These are phyloP conservation scores for Tubosaeta sp. DNA, from an alignment of 768 basidiomycete species.

Conservation along the genomic window DNA sequence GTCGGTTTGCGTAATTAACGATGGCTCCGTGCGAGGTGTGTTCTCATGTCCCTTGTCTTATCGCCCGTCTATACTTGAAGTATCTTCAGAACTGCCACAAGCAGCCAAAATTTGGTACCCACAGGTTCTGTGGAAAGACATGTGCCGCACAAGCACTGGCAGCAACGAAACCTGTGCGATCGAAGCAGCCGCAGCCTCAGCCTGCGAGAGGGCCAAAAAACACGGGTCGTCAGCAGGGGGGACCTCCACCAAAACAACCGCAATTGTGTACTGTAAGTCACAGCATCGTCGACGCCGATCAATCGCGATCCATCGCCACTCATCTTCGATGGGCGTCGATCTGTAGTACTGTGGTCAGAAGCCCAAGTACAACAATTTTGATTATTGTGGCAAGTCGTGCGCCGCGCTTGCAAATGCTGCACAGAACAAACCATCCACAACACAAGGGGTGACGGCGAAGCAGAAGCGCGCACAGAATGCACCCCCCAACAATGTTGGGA, in stretches of 20 bases:
- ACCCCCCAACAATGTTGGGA: slow-evolving; percentile 1
- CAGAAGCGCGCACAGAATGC: slow-evolving; percentile 16
- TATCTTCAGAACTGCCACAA: slow-evolving; percentile 46
- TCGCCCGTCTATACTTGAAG: slow-evolving; percentile 3
- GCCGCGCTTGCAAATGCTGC: slow-evolving; percentile 42
- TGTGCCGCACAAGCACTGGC: slow-evolving; percentile 45
- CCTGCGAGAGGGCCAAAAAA: slow-evolving; percentile 12
- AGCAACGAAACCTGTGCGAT: slow-evolving; percentile 9
- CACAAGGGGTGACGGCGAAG: slow-evolving; percentile 14
- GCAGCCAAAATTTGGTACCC: slow-evolving; percentile 50
- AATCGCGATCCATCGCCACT: slow-evolving; percentile 22
- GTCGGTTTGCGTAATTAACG: slow-evolving; percentile 11
- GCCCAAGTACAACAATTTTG: slow-evolving; percentile 55
- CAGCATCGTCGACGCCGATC: slow-evolving; percentile 19
- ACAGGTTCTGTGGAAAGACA: slow-evolving; percentile 55
- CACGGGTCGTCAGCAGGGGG: slow-evolving; percentile 8
- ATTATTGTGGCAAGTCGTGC: slow-evolving; percentile 65
- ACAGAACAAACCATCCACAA: slow-evolving; percentile 14
- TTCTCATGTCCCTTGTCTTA: background rate
- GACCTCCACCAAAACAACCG: slow-evolving; percentile 15
- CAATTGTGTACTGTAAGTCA: slow-evolving; percentile 28
- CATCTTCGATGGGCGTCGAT: slow-evolving; percentile 24
- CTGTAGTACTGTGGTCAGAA: slow-evolving; percentile 50
- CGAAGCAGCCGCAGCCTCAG: slow-evolving; percentile 14
- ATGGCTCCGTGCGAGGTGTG: slow-evolving; percentile 34